Base-by-base conservation (phyloP, 257 asterid species). In the Solanum lycopersicoides region DNA sequence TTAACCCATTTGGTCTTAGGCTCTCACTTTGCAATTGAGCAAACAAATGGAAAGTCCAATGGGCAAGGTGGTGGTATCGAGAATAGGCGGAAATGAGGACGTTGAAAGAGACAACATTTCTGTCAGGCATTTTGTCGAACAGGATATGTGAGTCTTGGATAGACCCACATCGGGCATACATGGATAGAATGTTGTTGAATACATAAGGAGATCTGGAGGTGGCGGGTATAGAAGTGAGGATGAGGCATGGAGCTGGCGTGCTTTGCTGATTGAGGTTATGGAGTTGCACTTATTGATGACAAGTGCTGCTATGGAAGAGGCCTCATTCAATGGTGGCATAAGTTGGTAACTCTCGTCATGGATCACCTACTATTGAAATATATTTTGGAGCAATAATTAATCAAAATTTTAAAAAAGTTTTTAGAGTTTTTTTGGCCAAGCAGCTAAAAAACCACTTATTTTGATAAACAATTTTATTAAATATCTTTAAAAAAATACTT, bases 51-150 rank as follows among this genome's bases (percentile, higher is more conserved):
- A 92, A 92, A 1, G 92, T 92, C 87, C 86, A 47, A 83, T 90
- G 89, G 74, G 92, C 89, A 12, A 89, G 89, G 9, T 63, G 83
- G 12, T 90, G 88, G 76, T 71, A 68, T 23, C 95, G 95, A 66
- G 98, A 94, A 87, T 91, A 94, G 59, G 95, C 92, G 37, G 98
- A 93, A 75, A 94, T 92, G 72, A 96, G 91, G 39, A 94, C 87
- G 88, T 94, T 96, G 91, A 94, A 94, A 7, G 99, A 94, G 21
- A 96, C 94, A 72, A 93, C 50, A 77, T 89, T 95, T 90, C 97
- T 85, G 0, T 91, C 95, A 75, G 95, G 98, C 96, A 94, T 96
- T 94, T 91, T 85, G 94, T 95, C 99, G 94, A 96, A 94, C 93
- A 94, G 66, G 34, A 16, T 91, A 8, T 89, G 98, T 9, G 96